Evolutionary conservation across 352 stramenopile species (phyloP).

Genomic region (Globisporangium perplexum): DNA sequence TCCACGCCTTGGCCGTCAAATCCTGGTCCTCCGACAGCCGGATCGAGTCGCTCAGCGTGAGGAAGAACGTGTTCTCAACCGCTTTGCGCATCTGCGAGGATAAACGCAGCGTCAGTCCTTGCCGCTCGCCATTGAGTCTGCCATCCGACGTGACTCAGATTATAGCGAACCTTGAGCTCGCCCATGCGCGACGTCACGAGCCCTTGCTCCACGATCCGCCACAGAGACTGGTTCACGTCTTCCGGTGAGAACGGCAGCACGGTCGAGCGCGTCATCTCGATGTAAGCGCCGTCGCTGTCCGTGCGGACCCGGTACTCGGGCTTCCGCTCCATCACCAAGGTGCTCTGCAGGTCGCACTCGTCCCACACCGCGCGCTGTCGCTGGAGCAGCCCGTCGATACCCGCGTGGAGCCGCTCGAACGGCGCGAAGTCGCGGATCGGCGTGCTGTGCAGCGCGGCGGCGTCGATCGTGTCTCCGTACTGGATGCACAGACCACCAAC

Average conservation of each 20-base stretch:
- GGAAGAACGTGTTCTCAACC: neutral
- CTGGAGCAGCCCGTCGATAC: slow-evolving; percentile 19
- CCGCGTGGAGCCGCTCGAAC: slow-evolving; percentile 20
- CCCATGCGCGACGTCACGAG: neutral
- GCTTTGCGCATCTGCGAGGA: neutral
- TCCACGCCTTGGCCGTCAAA: slow-evolving; percentile 14
- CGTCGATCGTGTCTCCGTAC: neutral
- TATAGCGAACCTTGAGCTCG: neutral
- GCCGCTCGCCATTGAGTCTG: no score
- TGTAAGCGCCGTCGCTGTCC: slow-evolving; percentile 1
- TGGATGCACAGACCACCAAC: neutral
- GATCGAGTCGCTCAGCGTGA: slow-evolving; percentile 23
- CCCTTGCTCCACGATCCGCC: slow-evolving; percentile 13
- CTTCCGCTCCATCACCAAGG: neutral
- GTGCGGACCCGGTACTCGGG: neutral
- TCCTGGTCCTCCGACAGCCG: slow-evolving; percentile 16
- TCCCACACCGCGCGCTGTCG: slow-evolving; percentile 14
- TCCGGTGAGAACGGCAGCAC: slow-evolving; percentile 11
- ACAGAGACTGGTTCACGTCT: slow-evolving; percentile 21
- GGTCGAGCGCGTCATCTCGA: neutral
- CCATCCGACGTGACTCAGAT: no score
- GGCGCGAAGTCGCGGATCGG: slow-evolving; percentile 13
- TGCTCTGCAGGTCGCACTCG: slow-evolving; percentile 13
- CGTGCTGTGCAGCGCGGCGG: neutral
- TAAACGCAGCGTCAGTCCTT: neutral